Evolutionary conservation across 805 yeast species (phyloP).

Genomic region (Diddensiella santjacobensis): DNA sequence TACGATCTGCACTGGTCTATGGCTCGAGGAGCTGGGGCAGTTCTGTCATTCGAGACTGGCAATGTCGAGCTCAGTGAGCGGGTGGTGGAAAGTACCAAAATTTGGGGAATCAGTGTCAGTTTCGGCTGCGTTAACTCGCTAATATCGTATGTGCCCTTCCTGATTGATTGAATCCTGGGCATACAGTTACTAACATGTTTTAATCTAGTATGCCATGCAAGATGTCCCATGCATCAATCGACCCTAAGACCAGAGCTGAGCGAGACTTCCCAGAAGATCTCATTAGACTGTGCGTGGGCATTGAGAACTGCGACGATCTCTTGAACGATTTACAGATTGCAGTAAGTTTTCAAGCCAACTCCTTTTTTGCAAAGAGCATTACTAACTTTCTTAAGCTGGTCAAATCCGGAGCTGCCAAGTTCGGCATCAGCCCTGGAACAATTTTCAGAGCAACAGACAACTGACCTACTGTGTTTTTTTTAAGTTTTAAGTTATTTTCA

Average conservation of each 20-base stretch:
- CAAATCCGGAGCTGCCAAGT: conserved; percentile 20
- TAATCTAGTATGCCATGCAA: conserved; percentile 65
- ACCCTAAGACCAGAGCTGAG: conserved; percentile 77
- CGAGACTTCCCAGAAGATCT: conserved; percentile 91
- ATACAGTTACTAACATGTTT: neutral
- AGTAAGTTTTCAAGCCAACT: conserved; percentile 40
- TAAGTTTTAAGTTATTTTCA: neutral
- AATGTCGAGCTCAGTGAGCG: conserved; percentile 58
- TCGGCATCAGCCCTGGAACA: conserved; percentile 2
- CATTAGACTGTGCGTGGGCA: conserved; percentile 86
- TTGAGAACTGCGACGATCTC: conserved; percentile 76
- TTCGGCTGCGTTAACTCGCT: conserved; percentile 93
- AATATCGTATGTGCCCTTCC: conserved; percentile 47
- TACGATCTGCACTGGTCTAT: conserved; percentile 71
- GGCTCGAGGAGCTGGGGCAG: conserved; percentile 87
- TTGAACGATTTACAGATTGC: conserved; percentile 77
- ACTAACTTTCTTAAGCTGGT: conserved; percentile 8
- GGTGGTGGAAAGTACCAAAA: conserved; percentile 68
- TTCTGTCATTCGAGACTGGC: conserved; percentile 85
- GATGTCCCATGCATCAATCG: conserved; percentile 97
- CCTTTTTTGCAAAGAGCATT: neutral
- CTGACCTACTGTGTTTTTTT: neutral
- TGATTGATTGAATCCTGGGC: neutral
- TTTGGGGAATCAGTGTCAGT: conserved; percentile 86
- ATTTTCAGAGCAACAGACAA: neutral